A percentile compares a stretch with the other conserved stretches of the same genome.
These are phyloP conservation scores for Tolypocladium ophioglossoides DNA, from an alignment of 2,329 filamentous ascomycete genomes.

Conservation along the genomic window DNA sequence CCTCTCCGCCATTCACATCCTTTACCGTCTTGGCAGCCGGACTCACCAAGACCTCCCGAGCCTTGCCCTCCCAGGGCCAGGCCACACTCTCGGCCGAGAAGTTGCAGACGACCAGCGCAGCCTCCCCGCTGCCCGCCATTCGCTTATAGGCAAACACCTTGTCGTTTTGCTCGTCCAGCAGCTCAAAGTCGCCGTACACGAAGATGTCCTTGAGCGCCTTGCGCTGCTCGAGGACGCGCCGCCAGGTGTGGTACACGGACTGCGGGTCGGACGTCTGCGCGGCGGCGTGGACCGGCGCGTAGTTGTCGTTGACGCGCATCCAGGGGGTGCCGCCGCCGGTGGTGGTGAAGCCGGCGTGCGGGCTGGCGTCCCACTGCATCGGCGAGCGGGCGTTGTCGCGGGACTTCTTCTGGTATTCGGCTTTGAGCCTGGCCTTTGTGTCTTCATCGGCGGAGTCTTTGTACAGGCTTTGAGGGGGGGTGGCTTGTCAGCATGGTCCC, in stretches of 20 bases:
- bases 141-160: conserved; percentile 27
- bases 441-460: conserved; percentile 27
- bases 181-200: conserved; percentile 49
- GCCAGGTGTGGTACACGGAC: conserved; percentile 53
- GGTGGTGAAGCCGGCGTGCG: conserved; percentile 55
- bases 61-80: conserved; percentile 18
- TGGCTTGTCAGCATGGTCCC: neutral
- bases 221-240: conserved; percentile 44
- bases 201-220: conserved; percentile 53
- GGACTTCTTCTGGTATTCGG: conserved; percentile 45
- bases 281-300: conserved; percentile 50
- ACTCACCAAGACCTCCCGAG: conserved; percentile 23
- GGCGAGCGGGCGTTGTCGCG: conserved; percentile 63
- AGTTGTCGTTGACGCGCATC: conserved; percentile 61
- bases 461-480: conserved; percentile 16
- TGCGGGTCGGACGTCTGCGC: conserved; percentile 34
- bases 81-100: conserved; percentile 21
- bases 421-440: conserved; percentile 23
- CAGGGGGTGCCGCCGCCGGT: conserved; percentile 45
- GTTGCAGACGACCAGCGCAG: conserved; percentile 27
- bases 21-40: conserved; percentile 17
- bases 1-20: conserved; percentile 14
- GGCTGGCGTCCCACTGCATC: conserved; percentile 56
- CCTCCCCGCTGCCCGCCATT: conserved; percentile 17
- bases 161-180: conserved; percentile 25